A percentile compares a stretch with the other conserved stretches of the same genome.
Evolutionary conservation across 345 rosid species (phyloP).

Genomic region (Linum tenue): DNA sequence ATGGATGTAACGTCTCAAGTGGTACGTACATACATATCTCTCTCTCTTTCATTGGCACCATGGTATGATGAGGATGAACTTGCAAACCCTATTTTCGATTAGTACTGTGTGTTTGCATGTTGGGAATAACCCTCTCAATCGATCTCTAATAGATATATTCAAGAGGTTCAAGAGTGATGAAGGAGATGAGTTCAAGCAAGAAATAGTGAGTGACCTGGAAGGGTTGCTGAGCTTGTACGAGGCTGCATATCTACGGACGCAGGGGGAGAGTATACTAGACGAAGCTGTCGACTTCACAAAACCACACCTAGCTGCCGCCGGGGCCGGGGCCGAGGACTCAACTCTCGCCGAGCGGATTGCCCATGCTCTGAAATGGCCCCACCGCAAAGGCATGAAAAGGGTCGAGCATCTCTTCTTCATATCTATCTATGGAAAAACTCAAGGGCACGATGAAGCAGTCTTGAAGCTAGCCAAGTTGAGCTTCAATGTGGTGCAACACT

Average conservation of each 20-base stretch:
- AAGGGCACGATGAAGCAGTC: slow-evolving; percentile 7
- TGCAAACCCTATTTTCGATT: too few relatives aligned
- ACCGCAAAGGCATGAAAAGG: too few relatives aligned
- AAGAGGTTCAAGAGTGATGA: slow-evolving; percentile 11
- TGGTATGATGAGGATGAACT: too few relatives aligned
- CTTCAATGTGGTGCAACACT: too few relatives aligned
- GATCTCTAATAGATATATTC: slow-evolving; percentile 11
- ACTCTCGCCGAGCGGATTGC: not conserved
- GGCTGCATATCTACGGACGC: slow-evolving; percentile 6
- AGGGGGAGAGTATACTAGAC: slow-evolving; percentile 15
- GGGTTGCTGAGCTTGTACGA: slow-evolving; percentile 12
- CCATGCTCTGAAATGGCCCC: too few relatives aligned
- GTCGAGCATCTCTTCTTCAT: too few relatives aligned
- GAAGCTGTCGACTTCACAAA: slow-evolving; percentile 14
- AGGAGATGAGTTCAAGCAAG: slow-evolving; percentile 17
- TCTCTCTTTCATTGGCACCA: too few relatives aligned
- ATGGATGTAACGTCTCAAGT: too few relatives aligned
- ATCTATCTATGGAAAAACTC: not conserved
- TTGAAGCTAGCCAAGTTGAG: not conserved
- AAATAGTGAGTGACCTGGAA: not conserved
- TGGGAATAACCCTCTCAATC: too few relatives aligned
- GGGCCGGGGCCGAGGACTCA: not conserved
- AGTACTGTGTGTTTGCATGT: too few relatives aligned
- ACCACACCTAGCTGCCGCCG: not conserved
- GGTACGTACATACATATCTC: too few relatives aligned